Evolutionary conservation across 345 rosid genomes (phyloP).

Genomic region (Lepidium africanum): DNA sequence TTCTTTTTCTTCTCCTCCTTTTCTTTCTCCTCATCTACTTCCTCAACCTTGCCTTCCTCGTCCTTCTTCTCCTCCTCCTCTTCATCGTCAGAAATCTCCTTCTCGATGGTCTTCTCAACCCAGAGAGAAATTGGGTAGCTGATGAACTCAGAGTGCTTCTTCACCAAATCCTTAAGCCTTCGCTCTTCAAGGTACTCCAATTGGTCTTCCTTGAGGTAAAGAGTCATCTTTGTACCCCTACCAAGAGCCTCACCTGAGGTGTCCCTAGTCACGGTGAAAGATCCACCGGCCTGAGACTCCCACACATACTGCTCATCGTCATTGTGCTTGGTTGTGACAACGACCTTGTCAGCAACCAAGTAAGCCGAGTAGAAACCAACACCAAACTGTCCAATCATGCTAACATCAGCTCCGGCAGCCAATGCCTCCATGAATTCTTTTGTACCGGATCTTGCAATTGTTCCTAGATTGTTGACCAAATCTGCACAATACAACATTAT

Average conservation of each 20-base stretch:
- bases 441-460: constrained; percentile 89
- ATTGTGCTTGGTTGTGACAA: constrained; percentile 74
- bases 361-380: constrained; percentile 97
- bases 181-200: constrained; percentile 85
- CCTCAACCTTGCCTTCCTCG: constrained; percentile 68
- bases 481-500: constrained; percentile 32
- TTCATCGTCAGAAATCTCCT: constrained; percentile 81
- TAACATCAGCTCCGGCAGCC: constrained; percentile 90
- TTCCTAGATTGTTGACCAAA: constrained; percentile 82
- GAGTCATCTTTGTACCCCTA: constrained; percentile 83
- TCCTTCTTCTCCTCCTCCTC: constrained; percentile 72
- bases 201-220: constrained; percentile 79
- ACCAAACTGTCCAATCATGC: constrained; percentile 93
- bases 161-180: constrained; percentile 84
- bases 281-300: constrained; percentile 98
- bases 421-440: constrained; percentile 92
- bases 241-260: constrained; percentile 69
- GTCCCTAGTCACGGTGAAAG: constrained; percentile 79
- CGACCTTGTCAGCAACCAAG: constrained; percentile 74
- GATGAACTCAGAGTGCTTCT: constrained; percentile 91
- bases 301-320: constrained; percentile 81
- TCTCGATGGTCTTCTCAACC: constrained; percentile 88
- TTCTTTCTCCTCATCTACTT: constrained; percentile 74
- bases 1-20: constrained; percentile 67
- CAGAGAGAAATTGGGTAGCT: constrained; percentile 82